Percentiles rank a stretch among this genome's conserved stretches.
These are phyloP conservation scores for Primulina eburnea DNA, from an alignment of 257 asterid species.

Conservation along the genomic window DNA sequence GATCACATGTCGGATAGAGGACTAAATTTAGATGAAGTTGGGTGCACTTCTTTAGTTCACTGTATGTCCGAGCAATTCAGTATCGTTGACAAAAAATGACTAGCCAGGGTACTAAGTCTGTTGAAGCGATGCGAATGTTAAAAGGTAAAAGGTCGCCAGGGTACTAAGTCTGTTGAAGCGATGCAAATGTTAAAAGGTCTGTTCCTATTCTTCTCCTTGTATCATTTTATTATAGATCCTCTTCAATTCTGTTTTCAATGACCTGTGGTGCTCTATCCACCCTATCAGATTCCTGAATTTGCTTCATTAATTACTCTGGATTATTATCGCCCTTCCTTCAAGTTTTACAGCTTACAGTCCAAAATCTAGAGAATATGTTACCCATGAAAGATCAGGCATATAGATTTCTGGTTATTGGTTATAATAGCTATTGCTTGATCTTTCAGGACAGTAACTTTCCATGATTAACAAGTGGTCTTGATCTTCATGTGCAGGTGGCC, in stretches of 20 bases:
- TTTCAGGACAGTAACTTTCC: background rate
- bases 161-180: background rate
- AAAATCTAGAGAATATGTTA: background rate
- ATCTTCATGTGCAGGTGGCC: background rate
- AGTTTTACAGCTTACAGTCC: background rate
- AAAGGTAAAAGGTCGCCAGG: background rate
- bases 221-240: no score
- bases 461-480: background rate
- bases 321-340: background rate
- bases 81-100: slow-evolving; percentile 38
- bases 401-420: background rate
- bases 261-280: background rate
- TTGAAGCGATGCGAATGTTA: background rate
- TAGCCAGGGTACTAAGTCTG: slow-evolving; percentile 9
- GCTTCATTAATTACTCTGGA: background rate
- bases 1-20: slow-evolving; percentile 53
- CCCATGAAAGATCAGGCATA: background rate
- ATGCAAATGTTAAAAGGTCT: background rate
- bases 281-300: background rate
- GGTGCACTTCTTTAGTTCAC: slow-evolving; percentile 63
- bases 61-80: slow-evolving; percentile 42
- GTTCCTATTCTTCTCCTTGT: background rate
- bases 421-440: background rate
- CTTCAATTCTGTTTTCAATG: background rate
- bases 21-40: slow-evolving; percentile 57